phyloP scores from a whole-genome alignment of 768 basidiomycete species.

The Pisolithus orientalis region DNA sequence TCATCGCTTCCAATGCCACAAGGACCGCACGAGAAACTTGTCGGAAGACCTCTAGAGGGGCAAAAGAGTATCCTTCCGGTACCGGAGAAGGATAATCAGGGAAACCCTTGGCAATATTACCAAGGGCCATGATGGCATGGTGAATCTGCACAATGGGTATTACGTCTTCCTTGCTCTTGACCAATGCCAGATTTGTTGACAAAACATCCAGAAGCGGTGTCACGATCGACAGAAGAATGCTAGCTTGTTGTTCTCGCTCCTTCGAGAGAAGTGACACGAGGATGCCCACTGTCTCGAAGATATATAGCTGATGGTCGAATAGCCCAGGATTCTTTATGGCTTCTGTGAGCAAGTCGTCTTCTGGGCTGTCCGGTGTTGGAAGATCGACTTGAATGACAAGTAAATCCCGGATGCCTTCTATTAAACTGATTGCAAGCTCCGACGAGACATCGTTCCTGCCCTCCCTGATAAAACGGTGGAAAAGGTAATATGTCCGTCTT shows the following conservation, averaged over 20 bases:
- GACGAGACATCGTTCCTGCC: constrained; percentile 68
- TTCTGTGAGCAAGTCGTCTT: constrained; percentile 72
- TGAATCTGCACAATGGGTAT: constrained; percentile 83
- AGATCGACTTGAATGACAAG: constrained; percentile 69
- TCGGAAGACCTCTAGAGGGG: constrained; percentile 73
- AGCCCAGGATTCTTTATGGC: constrained; percentile 64
- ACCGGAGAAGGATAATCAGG: constrained; percentile 78
- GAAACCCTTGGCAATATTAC: constrained; percentile 94
- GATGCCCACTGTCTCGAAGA: constrained; percentile 88
- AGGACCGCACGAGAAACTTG: constrained; percentile 84
- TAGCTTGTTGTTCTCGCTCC: constrained; percentile 59
- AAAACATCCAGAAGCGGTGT: constrained; percentile 78
- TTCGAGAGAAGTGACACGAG: constrained; percentile 74
- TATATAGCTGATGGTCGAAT: constrained; percentile 88
- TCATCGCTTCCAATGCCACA: constrained; percentile 84
- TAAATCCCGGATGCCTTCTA: constrained; percentile 71
- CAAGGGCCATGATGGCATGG: constrained; percentile 90
- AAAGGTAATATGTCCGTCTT: constrained; percentile 84
- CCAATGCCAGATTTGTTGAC: constrained; percentile 47
- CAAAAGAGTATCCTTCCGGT: constrained; percentile 59
- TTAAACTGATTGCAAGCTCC: constrained; percentile 63
- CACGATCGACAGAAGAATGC: constrained; percentile 68
- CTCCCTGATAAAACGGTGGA: constrained; percentile 87
- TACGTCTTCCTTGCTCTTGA: constrained; percentile 57
- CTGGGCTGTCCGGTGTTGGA: constrained; percentile 68